Base-by-base conservation (phyloP, 345 rosid species). In the Linum trigynum region DNA sequence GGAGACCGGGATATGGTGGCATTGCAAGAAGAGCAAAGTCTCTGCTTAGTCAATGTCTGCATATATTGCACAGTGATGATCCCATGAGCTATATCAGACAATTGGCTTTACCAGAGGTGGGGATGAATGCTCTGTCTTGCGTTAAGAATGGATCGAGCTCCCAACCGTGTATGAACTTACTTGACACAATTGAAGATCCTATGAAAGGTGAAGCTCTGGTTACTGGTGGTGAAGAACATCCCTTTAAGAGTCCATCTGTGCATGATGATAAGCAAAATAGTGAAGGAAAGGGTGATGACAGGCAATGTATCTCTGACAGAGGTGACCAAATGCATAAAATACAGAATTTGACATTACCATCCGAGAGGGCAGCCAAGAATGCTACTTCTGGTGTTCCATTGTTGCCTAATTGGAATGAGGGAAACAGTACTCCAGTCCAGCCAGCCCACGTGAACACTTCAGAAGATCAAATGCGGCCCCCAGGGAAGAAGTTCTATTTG, bases 401-500 rank as follows among this genome's bases (percentile, higher is more conserved):
- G 10, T 32, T 63, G 57, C 58, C 64, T 67, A n/a, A 39, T 57
- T 50, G 39, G 62, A 74, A 16, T 59, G 61, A 68, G 38, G 77
- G 69, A 38, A 69, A 70, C 69, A 68, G 48, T 65, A 57, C 62
- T 36, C 15, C 1, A 55, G 11, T 67, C 48, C 73, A 69, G 71
- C 56, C 62, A 11, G 16, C 16, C 60, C 62, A 62, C 61, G 73
- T 59, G 9, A 78, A 74, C 41, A 38, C 60, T 45, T 38, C 32
- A 63, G 55, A 7, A 9, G 64, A 62, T 69, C 74, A 69, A 50
- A 63, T 69, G 48, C 71, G 65, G 36, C 64, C 86, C 57, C 85
- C 92, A 32, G 86, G 88, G 69, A 86, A 85, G 91, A 86, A 80
- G 67, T 84, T 82, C 71, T 87, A 83, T 77, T 75, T 92, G 64